Percentiles rank a stretch among this genome's conserved stretches.
phyloP scores from a whole-genome alignment of 768 basidiomycete genomes.

The Boletus rubescentipes region DNA sequence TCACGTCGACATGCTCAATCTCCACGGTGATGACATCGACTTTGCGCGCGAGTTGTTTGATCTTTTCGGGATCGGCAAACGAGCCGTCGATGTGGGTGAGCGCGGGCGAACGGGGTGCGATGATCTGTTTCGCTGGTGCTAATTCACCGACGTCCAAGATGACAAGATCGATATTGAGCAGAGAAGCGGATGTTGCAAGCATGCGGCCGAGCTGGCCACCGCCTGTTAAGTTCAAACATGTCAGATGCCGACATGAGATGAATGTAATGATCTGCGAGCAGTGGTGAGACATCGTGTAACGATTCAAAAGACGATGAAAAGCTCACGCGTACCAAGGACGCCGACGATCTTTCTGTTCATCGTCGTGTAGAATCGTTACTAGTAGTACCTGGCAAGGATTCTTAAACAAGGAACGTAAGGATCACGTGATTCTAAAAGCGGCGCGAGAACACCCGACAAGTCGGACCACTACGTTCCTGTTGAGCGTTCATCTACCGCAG shows the following conservation, averaged over 20 bases:
- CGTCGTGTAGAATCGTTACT: not conserved
- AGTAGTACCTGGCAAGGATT: too few relatives aligned
- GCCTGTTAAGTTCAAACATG: slow-evolving; percentile 45
- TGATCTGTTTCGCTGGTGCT: slow-evolving; percentile 87
- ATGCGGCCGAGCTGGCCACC: slow-evolving; percentile 98
- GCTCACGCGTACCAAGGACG: slow-evolving; percentile 33
- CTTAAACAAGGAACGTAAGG: too few relatives aligned
- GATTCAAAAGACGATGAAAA: not conserved
- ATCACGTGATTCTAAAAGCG: too few relatives aligned
- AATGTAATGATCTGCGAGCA: slow-evolving; percentile 6
- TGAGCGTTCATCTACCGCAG: too few relatives aligned
- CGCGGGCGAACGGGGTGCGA: slow-evolving; percentile 50
- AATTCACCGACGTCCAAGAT: slow-evolving; percentile 82
- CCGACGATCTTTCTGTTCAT: slow-evolving; percentile 31
- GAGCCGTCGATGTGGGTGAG: slow-evolving; percentile 81
- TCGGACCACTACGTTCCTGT: too few relatives aligned
- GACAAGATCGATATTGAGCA: slow-evolving; percentile 79
- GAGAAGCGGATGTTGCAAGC: slow-evolving; percentile 87
- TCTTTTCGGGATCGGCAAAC: slow-evolving; percentile 77
- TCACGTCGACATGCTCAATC: slow-evolving; percentile 92
- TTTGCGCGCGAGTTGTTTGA: slow-evolving; percentile 71
- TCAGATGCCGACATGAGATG: slow-evolving; percentile 5
- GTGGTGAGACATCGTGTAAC: slow-evolving; percentile 3
- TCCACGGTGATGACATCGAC: slow-evolving; percentile 92
- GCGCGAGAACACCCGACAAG: too few relatives aligned